phyloP scores from a whole-genome alignment of 2,329 filamentous ascomycete species.

The Fusarium stilboides region DNA sequence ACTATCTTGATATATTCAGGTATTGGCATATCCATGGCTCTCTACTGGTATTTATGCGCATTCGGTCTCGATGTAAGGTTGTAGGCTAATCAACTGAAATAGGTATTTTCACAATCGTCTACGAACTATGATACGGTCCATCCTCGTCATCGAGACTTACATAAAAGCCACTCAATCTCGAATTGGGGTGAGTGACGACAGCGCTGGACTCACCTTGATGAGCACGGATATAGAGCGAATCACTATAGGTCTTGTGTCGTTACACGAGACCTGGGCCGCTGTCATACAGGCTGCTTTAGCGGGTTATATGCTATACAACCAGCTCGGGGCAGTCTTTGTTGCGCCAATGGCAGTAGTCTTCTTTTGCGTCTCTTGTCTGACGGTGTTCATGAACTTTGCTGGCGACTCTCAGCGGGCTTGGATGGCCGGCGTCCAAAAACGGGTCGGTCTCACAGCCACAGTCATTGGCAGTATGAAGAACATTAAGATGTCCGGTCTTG shows the following conservation, averaged over 20 bases:
- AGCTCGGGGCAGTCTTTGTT: constrained; percentile 64
- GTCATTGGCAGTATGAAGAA: constrained; percentile 53
- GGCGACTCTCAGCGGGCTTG: constrained; percentile 52
- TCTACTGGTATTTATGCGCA: constrained; percentile 55
- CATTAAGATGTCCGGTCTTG: constrained; percentile 53
- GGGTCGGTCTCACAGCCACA: constrained; percentile 52
- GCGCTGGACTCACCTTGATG: constrained; percentile 63
- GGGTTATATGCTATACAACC: constrained; percentile 62
- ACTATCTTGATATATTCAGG: constrained; percentile 57
- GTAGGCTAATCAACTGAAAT: background rate
- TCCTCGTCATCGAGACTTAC: constrained; percentile 53
- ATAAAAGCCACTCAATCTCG: constrained; percentile 52
- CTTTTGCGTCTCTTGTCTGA: constrained; percentile 39
- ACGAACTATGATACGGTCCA: constrained; percentile 52
- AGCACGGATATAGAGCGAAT: constrained; percentile 63
- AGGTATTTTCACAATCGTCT: constrained; percentile 16
- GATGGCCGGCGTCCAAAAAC: constrained; percentile 56
- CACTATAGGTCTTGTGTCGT: constrained; percentile 49
- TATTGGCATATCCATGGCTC: constrained; percentile 57
- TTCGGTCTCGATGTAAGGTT: fast-evolving
- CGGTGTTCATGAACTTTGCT: constrained; percentile 31
- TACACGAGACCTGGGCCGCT: constrained; percentile 61
- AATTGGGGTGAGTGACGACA: constrained; percentile 53
- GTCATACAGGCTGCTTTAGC: constrained; percentile 60
- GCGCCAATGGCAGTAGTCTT: constrained; percentile 63